Evolutionary conservation across 1,284 basidiomycete genomes (phyloP).

Genomic region (Vanrija sp.): DNA sequence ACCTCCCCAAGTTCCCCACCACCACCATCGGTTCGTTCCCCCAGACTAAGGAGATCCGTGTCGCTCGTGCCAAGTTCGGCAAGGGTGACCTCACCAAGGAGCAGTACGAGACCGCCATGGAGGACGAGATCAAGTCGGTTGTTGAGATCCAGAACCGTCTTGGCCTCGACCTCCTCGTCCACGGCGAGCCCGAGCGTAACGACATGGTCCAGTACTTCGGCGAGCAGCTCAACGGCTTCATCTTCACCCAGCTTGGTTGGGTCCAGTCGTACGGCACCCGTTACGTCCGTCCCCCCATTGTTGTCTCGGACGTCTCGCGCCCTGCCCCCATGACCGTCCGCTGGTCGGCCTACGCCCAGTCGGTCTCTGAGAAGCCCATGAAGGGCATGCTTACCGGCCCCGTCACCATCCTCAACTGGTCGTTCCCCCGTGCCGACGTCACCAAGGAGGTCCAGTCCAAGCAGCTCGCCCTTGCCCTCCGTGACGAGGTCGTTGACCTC

Average conservation of each 20-base stretch:
- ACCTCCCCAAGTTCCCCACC: slow-evolving; percentile 95
- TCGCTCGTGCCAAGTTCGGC: slow-evolving; percentile 87
- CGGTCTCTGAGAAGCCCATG: slow-evolving; percentile 89
- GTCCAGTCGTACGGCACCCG: slow-evolving; percentile 86
- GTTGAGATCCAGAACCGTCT: slow-evolving; percentile 96
- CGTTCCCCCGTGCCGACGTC: slow-evolving; percentile 99
- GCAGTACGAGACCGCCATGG: slow-evolving; percentile 97
- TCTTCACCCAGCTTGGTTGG: slow-evolving; percentile 86
- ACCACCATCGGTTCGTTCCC: slow-evolving; percentile 99
- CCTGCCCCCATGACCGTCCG: slow-evolving; percentile 90
- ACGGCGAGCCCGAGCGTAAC: slow-evolving; percentile 98
- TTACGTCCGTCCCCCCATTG: slow-evolving; percentile 98
- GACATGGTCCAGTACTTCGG: slow-evolving; percentile 99
- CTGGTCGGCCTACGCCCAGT: slow-evolving; percentile 97
- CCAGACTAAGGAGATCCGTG: slow-evolving; percentile 99
- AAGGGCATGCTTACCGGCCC: slow-evolving; percentile 99
- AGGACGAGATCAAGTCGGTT: slow-evolving; percentile 92
- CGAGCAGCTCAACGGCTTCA: slow-evolving; percentile 92
- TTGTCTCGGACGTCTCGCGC: slow-evolving; percentile 97
- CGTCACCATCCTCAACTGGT: slow-evolving; percentile 99
- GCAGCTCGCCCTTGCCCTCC: slow-evolving; percentile 96
- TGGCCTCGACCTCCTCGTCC: slow-evolving; percentile 94
- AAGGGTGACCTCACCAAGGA: slow-evolving; percentile 85
- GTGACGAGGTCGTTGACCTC: slow-evolving; percentile 97
- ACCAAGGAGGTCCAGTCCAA: slow-evolving; percentile 95